Percentiles rank a stretch among this genome's conserved stretches.
Conservation (phyloP, 805 yeast genomes). For the Maudiozyma turicensis region DNA sequence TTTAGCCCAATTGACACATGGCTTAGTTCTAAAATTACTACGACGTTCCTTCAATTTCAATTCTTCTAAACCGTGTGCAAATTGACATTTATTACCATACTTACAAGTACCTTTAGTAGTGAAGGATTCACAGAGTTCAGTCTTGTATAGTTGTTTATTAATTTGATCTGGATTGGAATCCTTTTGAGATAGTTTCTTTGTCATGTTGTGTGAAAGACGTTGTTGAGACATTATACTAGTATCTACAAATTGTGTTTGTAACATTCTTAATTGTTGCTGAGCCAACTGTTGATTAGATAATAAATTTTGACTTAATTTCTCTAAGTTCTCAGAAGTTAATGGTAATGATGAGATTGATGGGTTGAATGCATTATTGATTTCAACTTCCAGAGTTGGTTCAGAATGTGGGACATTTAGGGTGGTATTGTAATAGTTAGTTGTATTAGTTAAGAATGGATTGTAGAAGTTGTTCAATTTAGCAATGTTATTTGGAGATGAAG, state of each 20-base stretch:
- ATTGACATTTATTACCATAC: slow-evolving; percentile 85
- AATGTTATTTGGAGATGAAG: slow-evolving; percentile 1
- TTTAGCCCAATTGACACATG: slow-evolving; percentile 81
- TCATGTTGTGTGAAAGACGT: neutral
- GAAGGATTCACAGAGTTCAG: slow-evolving; percentile 79
- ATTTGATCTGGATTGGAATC: slow-evolving; percentile 11
- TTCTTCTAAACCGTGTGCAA: slow-evolving; percentile 83
- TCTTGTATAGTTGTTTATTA: slow-evolving; percentile 71
- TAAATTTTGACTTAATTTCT: slow-evolving; percentile 9
- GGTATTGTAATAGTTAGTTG: neutral
- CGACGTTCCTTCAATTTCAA: slow-evolving; percentile 56
- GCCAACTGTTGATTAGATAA: neutral
- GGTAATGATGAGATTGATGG: slow-evolving; percentile 18
- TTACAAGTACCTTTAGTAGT: slow-evolving; percentile 67
- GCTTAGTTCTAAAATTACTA: slow-evolving; percentile 82
- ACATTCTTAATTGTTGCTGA: neutral
- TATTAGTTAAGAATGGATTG: neutral
- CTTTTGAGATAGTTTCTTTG: neutral
- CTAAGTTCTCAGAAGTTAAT: slow-evolving; percentile 25
- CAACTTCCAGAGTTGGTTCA: slow-evolving; percentile 17
- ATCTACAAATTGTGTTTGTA: neutral
- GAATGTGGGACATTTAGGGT: neutral
- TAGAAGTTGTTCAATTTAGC: neutral
- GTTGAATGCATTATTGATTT: slow-evolving; percentile 19
- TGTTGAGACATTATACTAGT: neutral